Percentiles rank a stretch among this genome's conserved stretches.
Evolutionary conservation across 1,139 yeast genomes (phyloP).

Genomic region (Sugiyamaella castrensis): DNA sequence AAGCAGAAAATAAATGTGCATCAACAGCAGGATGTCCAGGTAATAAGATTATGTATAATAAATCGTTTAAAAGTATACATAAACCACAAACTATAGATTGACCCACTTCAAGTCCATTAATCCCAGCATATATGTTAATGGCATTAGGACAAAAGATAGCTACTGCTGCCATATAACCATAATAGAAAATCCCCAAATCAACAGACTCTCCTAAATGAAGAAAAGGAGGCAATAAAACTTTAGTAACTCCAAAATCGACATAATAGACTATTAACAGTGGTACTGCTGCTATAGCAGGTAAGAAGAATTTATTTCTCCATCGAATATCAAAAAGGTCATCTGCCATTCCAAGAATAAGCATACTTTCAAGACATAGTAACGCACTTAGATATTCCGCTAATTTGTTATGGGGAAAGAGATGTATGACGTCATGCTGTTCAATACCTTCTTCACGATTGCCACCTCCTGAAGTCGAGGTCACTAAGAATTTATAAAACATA

Average conservation of each 20-base stretch:
- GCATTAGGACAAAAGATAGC: conserved; percentile 95
- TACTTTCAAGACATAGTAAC: conserved; percentile 75
- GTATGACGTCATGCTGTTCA: conserved; percentile 24
- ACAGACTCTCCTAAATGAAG: conserved; percentile 47
- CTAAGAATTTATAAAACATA: conserved; percentile 76
- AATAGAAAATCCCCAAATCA: conserved; percentile 78
- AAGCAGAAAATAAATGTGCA: conserved; percentile 78
- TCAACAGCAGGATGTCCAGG: conserved; percentile 66
- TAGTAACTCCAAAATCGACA: conserved; percentile 91
- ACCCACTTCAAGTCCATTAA: conserved; percentile 95
- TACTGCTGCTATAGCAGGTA: conserved; percentile 91
- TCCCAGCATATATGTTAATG: conserved; percentile 94
- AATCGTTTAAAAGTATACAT: conserved; percentile 71
- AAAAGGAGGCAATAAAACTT: conserved; percentile 79
- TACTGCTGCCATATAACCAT: conserved; percentile 84
- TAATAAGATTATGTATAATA: conserved; percentile 56
- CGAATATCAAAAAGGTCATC: conserved; percentile 94
- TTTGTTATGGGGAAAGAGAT: conserved; percentile 76
- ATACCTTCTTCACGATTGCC: conserved; percentile 48
- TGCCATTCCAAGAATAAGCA: conserved; percentile 80
- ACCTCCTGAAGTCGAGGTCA: conserved; percentile 55
- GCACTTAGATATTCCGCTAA: conserved; percentile 85
- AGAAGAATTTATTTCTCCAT: conserved; percentile 94
- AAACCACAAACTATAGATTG: conserved; percentile 78
- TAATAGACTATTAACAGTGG: conserved; percentile 89